Conservation (phyloP, 306 rosid species). For the Oemleria cerasiformis region DNA sequence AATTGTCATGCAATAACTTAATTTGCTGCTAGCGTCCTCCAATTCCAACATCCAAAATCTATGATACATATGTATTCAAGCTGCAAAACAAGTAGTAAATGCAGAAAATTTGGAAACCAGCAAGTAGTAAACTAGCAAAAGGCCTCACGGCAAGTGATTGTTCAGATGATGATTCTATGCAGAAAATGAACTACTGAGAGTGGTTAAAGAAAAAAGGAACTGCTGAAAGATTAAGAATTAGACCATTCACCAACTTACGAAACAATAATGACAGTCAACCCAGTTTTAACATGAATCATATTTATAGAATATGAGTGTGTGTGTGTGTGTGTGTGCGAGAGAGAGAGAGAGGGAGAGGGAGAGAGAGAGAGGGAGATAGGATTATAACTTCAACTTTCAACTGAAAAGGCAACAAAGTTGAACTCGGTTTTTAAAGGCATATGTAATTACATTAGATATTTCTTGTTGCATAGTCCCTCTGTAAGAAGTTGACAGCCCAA, state of each 20-base stretch:
- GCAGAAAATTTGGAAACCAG: too few relatives aligned
- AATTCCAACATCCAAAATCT: too few relatives aligned
- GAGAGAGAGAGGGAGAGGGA: too few relatives aligned
- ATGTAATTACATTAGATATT: conserved; percentile 68
- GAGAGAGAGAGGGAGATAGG: not conserved
- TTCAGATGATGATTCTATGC: too few relatives aligned
- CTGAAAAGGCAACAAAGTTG: not conserved
- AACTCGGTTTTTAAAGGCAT: not conserved
- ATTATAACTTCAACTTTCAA: not conserved
- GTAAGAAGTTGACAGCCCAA: conserved; percentile 92
- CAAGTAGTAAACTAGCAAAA: too few relatives aligned
- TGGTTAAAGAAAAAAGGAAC: not conserved
- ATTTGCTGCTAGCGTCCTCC: too few relatives aligned
- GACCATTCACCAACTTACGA: not conserved
- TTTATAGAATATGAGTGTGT: not conserved
- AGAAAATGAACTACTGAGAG: too few relatives aligned
- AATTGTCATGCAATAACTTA: too few relatives aligned
- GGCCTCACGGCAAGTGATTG: too few relatives aligned
- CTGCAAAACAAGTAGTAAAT: too few relatives aligned
- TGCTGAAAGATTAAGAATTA: not conserved
- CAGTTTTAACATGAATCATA: not conserved
- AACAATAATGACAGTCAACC: not conserved
- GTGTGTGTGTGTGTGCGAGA: too few relatives aligned
- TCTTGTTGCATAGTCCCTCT: conserved; percentile 95
- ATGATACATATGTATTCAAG: too few relatives aligned